A percentile compares a stretch with the other conserved stretches of the same genome.
phyloP scores from a whole-genome alignment of 495 filamentous ascomycete species.

The Staphylotrichum longicolle region DNA sequence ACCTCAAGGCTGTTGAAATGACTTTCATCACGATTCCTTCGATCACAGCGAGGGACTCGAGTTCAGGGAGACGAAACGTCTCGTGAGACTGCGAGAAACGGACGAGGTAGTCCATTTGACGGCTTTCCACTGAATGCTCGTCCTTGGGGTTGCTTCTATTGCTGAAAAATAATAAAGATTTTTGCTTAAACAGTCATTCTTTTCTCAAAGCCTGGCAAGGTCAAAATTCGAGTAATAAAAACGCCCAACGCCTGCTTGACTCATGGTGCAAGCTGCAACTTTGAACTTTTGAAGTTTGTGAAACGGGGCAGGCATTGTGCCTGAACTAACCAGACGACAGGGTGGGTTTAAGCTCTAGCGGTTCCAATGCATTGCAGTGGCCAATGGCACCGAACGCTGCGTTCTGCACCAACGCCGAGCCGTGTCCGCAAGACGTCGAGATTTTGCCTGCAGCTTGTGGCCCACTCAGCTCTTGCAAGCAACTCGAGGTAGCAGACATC shows the following conservation, averaged over 20 bases:
- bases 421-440: background rate
- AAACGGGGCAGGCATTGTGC: constrained; percentile 9
- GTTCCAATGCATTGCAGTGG: background rate
- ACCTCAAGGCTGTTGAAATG: constrained; percentile 65
- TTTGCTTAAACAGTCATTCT: background rate
- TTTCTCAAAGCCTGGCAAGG: background rate
- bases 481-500: background rate
- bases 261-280: background rate
- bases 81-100: constrained; percentile 89
- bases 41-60: constrained; percentile 75
- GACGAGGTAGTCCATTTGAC: constrained; percentile 72
- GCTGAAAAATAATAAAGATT: background rate
- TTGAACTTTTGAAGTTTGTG: background rate
- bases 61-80: constrained; percentile 81
- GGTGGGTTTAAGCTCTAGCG: background rate
- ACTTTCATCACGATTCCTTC: constrained; percentile 67
- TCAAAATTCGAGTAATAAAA: background rate
- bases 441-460: constrained; percentile 2
- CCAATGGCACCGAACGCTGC: background rate
- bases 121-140: constrained; percentile 25
- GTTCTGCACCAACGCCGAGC: background rate
- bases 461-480: background rate
- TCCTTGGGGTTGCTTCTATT: background rate
- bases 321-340: constrained; percentile 18
- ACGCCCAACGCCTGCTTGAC: background rate